These are phyloP conservation scores for Mycena rosella DNA, from an alignment of 768 basidiomycete species.

Conservation along the genomic window DNA sequence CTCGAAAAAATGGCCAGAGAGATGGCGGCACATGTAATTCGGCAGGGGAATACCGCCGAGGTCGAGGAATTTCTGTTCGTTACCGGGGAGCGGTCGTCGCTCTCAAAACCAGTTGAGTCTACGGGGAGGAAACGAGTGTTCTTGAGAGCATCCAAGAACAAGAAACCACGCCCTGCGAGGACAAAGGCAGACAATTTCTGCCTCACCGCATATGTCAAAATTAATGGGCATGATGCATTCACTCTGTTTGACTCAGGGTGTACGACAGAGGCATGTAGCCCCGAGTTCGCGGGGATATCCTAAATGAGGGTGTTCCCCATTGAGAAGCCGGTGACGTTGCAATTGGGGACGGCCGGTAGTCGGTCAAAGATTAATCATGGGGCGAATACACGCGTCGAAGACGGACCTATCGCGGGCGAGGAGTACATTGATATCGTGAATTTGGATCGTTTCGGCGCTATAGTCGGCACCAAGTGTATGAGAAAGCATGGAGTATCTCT, in stretches of 20 bases:
- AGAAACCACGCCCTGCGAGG: background rate
- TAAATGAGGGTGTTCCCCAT: slow-evolving; percentile 20
- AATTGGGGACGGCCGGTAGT: slow-evolving; percentile 50
- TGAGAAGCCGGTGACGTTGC: slow-evolving; percentile 38
- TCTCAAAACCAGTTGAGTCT: no score
- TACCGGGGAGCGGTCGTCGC: background rate
- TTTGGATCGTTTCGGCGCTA: slow-evolving; percentile 52
- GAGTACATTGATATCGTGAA: slow-evolving; percentile 51
- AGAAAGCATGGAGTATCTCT: slow-evolving; percentile 38
- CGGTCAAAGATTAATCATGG: slow-evolving; percentile 46
- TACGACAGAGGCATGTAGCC: slow-evolving; percentile 36
- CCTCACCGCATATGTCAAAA: slow-evolving; percentile 14
- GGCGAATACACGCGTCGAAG: slow-evolving; percentile 16
- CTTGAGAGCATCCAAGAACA: no score
- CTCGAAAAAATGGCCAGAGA: background rate
- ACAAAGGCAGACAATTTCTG: slow-evolving; percentile 7
- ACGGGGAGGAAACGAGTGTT: no score
- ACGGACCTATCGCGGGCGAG: background rate
- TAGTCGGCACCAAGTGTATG: slow-evolving; percentile 28
- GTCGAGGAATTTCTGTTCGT: slow-evolving; percentile 1
- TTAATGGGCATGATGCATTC: slow-evolving; percentile 26
- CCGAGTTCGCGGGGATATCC: slow-evolving; percentile 38
- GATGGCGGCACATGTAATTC: background rate
- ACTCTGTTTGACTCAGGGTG: slow-evolving; percentile 36
- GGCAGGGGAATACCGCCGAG: background rate